Percentiles rank a stretch among this genome's conserved stretches.
Conservation (phyloP, 2,329 filamentous ascomycete genomes). For the Cercospora brassicicola region DNA sequence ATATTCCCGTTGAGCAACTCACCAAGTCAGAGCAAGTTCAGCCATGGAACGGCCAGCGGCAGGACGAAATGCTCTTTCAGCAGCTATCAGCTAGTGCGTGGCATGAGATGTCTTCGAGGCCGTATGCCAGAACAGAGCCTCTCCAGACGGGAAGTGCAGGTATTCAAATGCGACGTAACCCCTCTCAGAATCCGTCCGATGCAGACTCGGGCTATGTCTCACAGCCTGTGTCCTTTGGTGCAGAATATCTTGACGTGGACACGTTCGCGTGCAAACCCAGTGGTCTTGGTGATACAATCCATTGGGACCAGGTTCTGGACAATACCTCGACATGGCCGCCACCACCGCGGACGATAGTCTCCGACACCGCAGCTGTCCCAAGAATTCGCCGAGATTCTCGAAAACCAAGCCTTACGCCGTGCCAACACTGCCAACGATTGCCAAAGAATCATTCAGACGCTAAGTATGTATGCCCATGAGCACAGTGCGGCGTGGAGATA, state of each 20-base stretch:
- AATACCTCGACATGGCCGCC: not conserved
- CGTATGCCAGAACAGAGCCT: not conserved
- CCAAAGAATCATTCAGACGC: slow-evolving; percentile 29
- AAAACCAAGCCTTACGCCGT: slow-evolving; percentile 1
- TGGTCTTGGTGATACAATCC: not conserved
- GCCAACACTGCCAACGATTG: slow-evolving; percentile 14
- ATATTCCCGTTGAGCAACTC: slow-evolving; percentile 16
- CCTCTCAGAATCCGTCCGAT: slow-evolving; percentile 4
- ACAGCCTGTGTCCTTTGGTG: slow-evolving; percentile 5
- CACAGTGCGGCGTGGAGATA: not conserved
- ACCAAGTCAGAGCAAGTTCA: slow-evolving; percentile 16
- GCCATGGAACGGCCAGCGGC: slow-evolving; percentile 14
- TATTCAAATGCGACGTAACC: not conserved
- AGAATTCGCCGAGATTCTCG: slow-evolving; percentile 6
- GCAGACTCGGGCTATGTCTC: slow-evolving; percentile 26
- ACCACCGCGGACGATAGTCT: slow-evolving; percentile 12
- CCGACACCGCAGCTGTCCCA: not conserved
- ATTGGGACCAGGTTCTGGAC: not conserved
- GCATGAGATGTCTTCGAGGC: not conserved
- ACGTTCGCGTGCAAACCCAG: not conserved
- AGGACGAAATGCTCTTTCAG: not conserved
- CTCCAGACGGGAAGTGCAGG: not conserved
- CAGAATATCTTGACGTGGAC: not conserved
- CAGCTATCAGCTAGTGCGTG: not conserved
- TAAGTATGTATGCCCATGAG: slow-evolving; percentile 20